These are phyloP conservation scores for Pleurotus eryngii DNA, from an alignment of 768 basidiomycete species.

Conservation along the genomic window DNA sequence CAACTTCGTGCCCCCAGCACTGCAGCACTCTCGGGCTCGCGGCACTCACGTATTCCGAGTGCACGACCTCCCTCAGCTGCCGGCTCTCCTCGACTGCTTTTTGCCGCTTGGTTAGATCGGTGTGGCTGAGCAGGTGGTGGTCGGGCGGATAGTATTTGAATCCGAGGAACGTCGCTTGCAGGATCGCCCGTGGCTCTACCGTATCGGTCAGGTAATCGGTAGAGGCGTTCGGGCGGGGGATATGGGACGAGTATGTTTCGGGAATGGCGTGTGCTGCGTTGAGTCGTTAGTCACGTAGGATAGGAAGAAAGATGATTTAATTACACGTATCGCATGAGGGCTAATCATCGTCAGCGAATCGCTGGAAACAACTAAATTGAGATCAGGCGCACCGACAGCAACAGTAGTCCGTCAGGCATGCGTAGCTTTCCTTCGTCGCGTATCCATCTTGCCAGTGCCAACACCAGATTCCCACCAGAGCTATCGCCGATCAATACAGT, in stretches of 20 bases:
- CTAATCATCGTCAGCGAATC: background rate
- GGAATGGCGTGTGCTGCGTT: constrained; percentile 44
- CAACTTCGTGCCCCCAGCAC: constrained; percentile 34
- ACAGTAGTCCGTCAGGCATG: constrained; percentile 40
- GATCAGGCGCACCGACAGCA: constrained; percentile 35
- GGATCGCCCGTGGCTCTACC: constrained; percentile 47
- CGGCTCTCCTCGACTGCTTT: constrained; percentile 26
- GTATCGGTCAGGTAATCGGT: constrained; percentile 54
- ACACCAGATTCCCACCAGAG: constrained; percentile 51
- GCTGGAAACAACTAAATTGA: background rate
- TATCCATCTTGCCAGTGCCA: constrained; percentile 51
- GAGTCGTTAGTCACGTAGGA: constrained; percentile 11
- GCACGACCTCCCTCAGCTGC: constrained; percentile 30
- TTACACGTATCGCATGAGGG: constrained; percentile 33
- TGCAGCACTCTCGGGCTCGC: constrained; percentile 36
- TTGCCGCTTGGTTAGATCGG: constrained; percentile 1
- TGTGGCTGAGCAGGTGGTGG: background rate
- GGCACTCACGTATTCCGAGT: constrained; percentile 40
- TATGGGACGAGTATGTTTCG: constrained; percentile 42
- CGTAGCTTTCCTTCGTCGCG: constrained; percentile 45
- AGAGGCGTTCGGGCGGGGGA: constrained; percentile 44
- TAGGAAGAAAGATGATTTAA: background rate
- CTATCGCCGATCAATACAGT: constrained; percentile 53
- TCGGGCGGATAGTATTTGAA: constrained; percentile 21
- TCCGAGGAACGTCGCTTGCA: constrained; percentile 53